These are phyloP conservation scores for Tuber melanosporum DNA, from an alignment of 495 filamentous ascomycete genomes.

Conservation along the genomic window DNA sequence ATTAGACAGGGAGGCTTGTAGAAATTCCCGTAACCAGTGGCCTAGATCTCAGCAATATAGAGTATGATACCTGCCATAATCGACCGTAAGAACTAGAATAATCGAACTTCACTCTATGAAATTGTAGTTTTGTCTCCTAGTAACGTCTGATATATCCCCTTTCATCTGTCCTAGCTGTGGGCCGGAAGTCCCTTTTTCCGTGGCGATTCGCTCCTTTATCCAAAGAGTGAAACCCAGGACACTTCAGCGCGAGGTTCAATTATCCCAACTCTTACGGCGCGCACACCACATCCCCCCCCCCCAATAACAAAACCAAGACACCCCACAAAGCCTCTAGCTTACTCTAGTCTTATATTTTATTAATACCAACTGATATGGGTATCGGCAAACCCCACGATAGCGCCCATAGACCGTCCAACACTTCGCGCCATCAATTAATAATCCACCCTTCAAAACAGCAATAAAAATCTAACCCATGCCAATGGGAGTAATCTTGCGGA, in stretches of 20 bases:
- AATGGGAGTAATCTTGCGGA: too few species aligned
- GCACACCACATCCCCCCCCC: background rate
- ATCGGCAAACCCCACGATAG: too few species aligned
- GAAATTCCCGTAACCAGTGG: background rate
- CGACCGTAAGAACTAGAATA: background rate
- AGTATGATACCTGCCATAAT: background rate
- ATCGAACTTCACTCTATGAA: background rate
- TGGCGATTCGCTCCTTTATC: background rate
- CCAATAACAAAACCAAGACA: background rate
- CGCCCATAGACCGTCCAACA: too few species aligned
- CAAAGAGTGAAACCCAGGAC: background rate
- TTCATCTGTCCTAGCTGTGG: background rate
- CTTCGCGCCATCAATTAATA: too few species aligned
- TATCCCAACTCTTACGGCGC: background rate
- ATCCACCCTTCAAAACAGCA: too few species aligned
- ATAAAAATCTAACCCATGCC: too few species aligned
- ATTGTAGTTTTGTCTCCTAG: background rate
- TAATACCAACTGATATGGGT: too few species aligned
- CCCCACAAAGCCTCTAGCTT: too few species aligned
- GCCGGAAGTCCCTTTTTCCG: too few species aligned
- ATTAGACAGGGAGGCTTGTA: background rate
- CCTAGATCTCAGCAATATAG: background rate
- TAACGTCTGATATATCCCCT: background rate
- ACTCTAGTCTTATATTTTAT: too few species aligned
- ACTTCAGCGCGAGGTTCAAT: background rate